Base-by-base conservation (phyloP, 176 grass and related monocot species). In the Elaeis guineensis region DNA sequence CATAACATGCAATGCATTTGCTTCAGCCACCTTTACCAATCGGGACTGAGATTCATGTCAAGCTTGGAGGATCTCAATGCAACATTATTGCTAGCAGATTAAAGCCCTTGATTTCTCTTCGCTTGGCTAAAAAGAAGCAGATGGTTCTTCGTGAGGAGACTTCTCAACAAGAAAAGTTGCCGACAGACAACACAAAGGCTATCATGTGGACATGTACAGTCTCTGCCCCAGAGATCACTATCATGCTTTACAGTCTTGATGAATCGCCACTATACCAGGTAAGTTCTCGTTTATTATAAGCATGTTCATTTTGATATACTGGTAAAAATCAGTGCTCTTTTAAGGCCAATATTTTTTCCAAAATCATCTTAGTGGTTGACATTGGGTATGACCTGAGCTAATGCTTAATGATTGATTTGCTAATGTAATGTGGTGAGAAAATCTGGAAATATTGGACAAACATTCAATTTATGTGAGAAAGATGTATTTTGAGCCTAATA, bases 21-120 rank as follows among this genome's bases (percentile, higher is more conserved):
- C 79, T 32, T 74, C 83, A 87, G 83, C 57, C 82, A 65, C 35
- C 70, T 66, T 69, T 57, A 39, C 81, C 80, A 67, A 71, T 97
- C 69, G 77, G 29, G 77, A 81, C 84, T 59, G 87, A 97, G 66
- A 75, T 87, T 66, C 76, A 90, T 72, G 63, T 85, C 65, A 97
- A 88, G 60, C 83, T 97, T 50, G 80, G 72, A 60, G 84, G 87
- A 23, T 79, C 50, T 26, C 78, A 75, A 64, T 91, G 83, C 65
- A 88, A 96, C 49, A 19, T 96, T 55, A 80, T 88, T 76, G 54
- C 85, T 54, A 82, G 78, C 83, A 97, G 83, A 82, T 86, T 97
- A 69, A 84, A 64, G 75, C 87, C 92, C 54, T 57, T 87, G 69
- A 72, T 91, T 77, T 65, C 52, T 63, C 54, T 91, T 35, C 71